Evolutionary conservation across 2,329 filamentous ascomycete species (phyloP), one percentile per base, ranked within the genome.

Genomic region (Exophiala spinifera): DNA sequence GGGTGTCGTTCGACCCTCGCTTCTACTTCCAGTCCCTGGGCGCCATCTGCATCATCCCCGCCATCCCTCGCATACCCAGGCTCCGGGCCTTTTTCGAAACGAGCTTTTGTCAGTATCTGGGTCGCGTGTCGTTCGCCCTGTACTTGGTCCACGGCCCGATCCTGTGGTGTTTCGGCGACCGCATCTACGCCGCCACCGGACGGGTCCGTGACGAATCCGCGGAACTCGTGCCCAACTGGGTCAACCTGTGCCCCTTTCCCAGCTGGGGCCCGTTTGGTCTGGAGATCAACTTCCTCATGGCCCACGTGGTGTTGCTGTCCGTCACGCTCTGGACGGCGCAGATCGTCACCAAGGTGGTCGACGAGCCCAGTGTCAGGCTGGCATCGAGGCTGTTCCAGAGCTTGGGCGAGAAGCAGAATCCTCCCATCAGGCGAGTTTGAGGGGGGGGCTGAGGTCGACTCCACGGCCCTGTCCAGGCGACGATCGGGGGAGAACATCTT

Each of bases 11-110:
- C 60, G 81, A 86, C 64, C 78, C 76, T 63, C 86, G 86, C 67
- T 86, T 82, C 82, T 86, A 86, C 68, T 86, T 77, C 64, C 75
- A 86, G 2, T 84, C 84, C 65, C 81, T 77, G 72, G 83, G 82
- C 1, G 76, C 84, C 1, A 71, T 75, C 21, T 74, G 84, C 49
- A 66, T 84, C 0, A 76, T 88, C 0, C 71, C 78, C 1, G 74
- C 77, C 0, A 70, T 82, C 2, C 79, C 81, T 7, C 79, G 79
- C 15, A 74, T 87, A 15, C 63, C 69, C 3, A 79, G 76, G 76
- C 71, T 86, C n/a, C 79, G 77, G 67, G 59, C 69, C 4, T 64
- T 75, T 33, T 76, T 76, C 63, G 70, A 69, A 15, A 69, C 69
- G 44, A 63, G 66, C 0, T 52, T 76, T 13, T 74, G 72, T 20